Percentiles rank a stretch among this genome's conserved stretches.
Evolutionary conservation across 768 basidiomycete species (phyloP).

Genomic region (Termitomyces sp.): DNA sequence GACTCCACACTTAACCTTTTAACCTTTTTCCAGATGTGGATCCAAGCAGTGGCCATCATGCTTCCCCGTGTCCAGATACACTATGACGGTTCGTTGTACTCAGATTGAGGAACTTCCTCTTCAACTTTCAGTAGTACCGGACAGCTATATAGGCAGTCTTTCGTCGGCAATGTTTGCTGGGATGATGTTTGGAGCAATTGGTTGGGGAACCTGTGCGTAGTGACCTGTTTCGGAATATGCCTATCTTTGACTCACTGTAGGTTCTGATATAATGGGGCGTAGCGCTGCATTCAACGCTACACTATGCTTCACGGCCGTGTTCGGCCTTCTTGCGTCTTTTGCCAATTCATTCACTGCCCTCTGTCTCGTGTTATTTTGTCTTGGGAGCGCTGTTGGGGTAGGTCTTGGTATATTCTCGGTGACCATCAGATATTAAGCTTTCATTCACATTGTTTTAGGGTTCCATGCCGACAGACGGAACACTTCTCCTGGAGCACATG

Average conservation of each 20-base stretch:
- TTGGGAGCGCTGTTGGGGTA: slow-evolving; percentile 93
- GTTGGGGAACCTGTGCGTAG: slow-evolving; percentile 82
- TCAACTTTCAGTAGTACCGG: slow-evolving; percentile 44
- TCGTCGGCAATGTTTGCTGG: slow-evolving; percentile 90
- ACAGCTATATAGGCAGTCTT: slow-evolving; percentile 72
- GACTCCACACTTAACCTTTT: slow-evolving; percentile 8
- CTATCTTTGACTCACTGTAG: slow-evolving; percentile 21
- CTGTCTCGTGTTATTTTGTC: slow-evolving; percentile 75
- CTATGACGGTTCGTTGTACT: slow-evolving; percentile 52
- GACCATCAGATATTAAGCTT: not conserved
- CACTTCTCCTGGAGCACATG: slow-evolving; percentile 87
- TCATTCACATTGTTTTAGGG: slow-evolving; percentile 41
- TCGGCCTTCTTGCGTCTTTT: slow-evolving; percentile 78
- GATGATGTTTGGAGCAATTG: slow-evolving; percentile 96
- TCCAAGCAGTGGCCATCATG: slow-evolving; percentile 87
- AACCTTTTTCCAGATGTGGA: slow-evolving; percentile 73
- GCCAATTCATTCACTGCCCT: slow-evolving; percentile 62
- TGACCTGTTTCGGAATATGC: not conserved
- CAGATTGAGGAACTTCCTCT: not conserved
- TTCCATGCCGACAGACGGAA: slow-evolving; percentile 96
- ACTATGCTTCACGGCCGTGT: slow-evolving; percentile 83
- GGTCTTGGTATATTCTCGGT: slow-evolving; percentile 21
- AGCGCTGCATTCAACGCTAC: slow-evolving; percentile 91
- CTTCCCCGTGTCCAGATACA: slow-evolving; percentile 96
- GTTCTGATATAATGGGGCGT: slow-evolving; percentile 87